phyloP scores from a whole-genome alignment of 2,329 filamentous ascomycete genomes.

The Rhynchosporium agropyri region DNA sequence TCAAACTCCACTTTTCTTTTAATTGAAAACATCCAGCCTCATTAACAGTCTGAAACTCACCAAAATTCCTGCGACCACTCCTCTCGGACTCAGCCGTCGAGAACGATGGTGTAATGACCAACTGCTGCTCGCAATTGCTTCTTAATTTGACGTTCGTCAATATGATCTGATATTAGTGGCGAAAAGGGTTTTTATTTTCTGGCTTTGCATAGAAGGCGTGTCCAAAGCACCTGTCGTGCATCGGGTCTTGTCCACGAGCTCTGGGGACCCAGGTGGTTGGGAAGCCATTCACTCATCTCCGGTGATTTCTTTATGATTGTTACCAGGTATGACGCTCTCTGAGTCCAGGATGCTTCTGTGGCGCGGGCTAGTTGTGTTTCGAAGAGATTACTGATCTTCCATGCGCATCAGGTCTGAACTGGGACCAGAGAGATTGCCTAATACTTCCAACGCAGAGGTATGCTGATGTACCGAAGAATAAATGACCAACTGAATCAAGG shows the following conservation, averaged over 20 bases:
- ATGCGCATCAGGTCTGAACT: constrained; percentile 2
- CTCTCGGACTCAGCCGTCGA: not conserved
- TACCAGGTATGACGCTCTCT: not conserved
- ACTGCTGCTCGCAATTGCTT: not conserved
- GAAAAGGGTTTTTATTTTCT: not conserved
- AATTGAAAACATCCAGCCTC: constrained; percentile 12
- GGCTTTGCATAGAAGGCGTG: not conserved
- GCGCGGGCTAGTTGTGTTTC: not conserved
- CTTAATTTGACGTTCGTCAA: not conserved
- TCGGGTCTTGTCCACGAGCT: not conserved
- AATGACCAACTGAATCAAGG: constrained; percentile 9
- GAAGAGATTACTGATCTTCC: constrained; percentile 9
- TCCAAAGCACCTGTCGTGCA: not conserved
- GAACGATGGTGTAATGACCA: not conserved
- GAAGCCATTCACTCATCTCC: not conserved
- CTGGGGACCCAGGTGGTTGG: not conserved
- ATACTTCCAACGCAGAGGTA: not conserved
- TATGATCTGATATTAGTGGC: not conserved
- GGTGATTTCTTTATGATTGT: not conserved
- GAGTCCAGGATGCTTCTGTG: not conserved
- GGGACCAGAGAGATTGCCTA: constrained; percentile 1
- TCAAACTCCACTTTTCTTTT: not conserved
- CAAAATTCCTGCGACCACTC: not conserved
- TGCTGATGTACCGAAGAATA: constrained; percentile 6
- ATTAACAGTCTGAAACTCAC: not conserved